Percentiles rank a stretch among this genome's conserved stretches.
These are phyloP conservation scores for Schizophyllum amplum DNA, from an alignment of 1,284 basidiomycete genomes.

Conservation along the genomic window DNA sequence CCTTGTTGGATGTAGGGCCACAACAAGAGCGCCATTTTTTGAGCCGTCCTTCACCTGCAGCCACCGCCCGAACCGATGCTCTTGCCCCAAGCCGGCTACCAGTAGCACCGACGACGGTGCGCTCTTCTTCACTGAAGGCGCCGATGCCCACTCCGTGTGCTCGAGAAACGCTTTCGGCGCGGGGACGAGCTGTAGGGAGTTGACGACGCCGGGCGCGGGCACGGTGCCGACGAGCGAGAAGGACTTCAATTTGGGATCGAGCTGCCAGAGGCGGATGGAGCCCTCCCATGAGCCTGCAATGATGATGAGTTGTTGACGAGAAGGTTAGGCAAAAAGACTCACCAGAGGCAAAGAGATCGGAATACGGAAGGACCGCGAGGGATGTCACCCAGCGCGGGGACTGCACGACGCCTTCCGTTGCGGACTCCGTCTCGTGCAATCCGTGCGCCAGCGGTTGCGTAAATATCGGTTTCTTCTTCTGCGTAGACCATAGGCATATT, in stretches of 20 bases:
- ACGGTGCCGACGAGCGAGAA: conserved; percentile 65
- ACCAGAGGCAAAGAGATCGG: conserved; percentile 90
- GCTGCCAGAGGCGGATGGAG: conserved; percentile 80
- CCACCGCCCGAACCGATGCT: conserved; percentile 89
- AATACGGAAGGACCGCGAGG: conserved; percentile 76
- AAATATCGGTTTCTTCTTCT: conserved; percentile 94
- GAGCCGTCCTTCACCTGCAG: conserved; percentile 64
- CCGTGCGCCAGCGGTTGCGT: conserved; percentile 85
- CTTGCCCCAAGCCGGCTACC: conserved; percentile 78
- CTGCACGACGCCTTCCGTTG: conserved; percentile 65
- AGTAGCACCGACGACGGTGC: conserved; percentile 46
- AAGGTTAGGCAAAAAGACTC: conserved; percentile 16
- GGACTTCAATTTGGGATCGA: conserved; percentile 69
- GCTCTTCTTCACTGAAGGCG: conserved; percentile 8
- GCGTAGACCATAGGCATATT: conserved; percentile 87
- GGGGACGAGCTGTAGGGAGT: conserved; percentile 78
- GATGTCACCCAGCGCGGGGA: conserved; percentile 90
- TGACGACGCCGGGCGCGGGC: conserved; percentile 73
- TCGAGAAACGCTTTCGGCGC: conserved; percentile 45
- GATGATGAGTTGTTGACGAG: not conserved
- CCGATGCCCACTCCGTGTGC: conserved; percentile 34
- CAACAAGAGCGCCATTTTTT: conserved; percentile 68
- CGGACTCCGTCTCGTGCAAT: conserved; percentile 58
- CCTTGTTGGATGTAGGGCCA: conserved; percentile 31
- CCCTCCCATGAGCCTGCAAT: conserved; percentile 87